These are phyloP conservation scores for Mentha longifolia DNA, from an alignment of 257 asterid species.

Conservation along the genomic window DNA sequence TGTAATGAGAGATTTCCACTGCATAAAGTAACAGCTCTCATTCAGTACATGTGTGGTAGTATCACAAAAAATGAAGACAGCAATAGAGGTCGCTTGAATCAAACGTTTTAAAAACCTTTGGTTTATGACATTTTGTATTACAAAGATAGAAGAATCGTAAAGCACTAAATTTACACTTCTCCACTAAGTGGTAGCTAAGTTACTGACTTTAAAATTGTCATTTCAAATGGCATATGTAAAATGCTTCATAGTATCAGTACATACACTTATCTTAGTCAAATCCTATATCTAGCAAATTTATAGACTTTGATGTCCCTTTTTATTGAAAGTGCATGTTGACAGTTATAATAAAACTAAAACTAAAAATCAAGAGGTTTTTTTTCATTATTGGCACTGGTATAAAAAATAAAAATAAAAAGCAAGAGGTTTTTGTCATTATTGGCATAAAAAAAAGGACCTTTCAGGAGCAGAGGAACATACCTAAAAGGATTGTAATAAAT, in stretches of 20 bases:
- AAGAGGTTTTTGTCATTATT: slow-evolving; percentile 4
- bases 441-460: background rate
- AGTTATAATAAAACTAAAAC: background rate
- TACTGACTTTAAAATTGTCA: background rate
- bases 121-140: background rate
- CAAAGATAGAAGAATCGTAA: too few species aligned
- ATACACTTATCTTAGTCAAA: slow-evolving; percentile 10
- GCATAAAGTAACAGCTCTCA: slow-evolving; percentile 36
- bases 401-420: too few species aligned
- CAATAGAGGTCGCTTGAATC: slow-evolving; percentile 5
- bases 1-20: slow-evolving; percentile 85
- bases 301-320: background rate
- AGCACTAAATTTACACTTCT: too few species aligned
- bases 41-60: slow-evolving; percentile 25
- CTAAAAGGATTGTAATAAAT: slow-evolving; percentile 92
- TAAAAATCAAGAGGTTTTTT: too few species aligned
- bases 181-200: too few species aligned
- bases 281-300: slow-evolving; percentile 8
- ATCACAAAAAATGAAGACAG: background rate
- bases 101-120: slow-evolving; percentile 6
- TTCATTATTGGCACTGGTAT: too few species aligned
- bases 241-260: slow-evolving; percentile 1
- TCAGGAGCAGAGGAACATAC: slow-evolving; percentile 48
- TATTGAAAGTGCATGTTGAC: background rate
- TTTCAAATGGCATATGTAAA: background rate